Percentiles rank a stretch among this genome's conserved stretches.
phyloP scores from a whole-genome alignment of 2,329 filamentous ascomycete species.

The Pseudocercospora cruenta region DNA sequence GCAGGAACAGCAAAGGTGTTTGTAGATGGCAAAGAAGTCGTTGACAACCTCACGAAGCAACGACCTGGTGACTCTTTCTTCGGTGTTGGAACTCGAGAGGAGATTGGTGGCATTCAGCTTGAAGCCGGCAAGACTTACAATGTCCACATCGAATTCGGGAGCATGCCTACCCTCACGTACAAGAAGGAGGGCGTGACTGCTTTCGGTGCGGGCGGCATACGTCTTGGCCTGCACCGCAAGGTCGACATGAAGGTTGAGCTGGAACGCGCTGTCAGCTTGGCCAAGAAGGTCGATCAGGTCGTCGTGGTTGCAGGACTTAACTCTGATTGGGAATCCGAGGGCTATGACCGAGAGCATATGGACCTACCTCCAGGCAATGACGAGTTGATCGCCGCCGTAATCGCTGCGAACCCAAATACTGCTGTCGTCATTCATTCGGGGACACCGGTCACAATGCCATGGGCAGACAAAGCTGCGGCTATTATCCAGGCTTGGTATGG shows the following conservation, averaged over 20 bases:
- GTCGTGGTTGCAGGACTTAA: slow-evolving; percentile 79
- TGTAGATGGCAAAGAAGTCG: slow-evolving; percentile 64
- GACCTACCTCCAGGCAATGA: slow-evolving; percentile 65
- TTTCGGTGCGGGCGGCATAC: slow-evolving; percentile 65
- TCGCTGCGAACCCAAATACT: slow-evolving; percentile 68
- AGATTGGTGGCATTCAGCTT: slow-evolving; percentile 61
- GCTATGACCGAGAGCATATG: slow-evolving; percentile 65
- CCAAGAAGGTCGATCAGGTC: slow-evolving; percentile 73
- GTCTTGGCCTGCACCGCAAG: slow-evolving; percentile 62
- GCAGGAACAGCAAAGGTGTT: slow-evolving; percentile 68
- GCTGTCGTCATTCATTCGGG: slow-evolving; percentile 78
- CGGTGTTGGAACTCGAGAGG: slow-evolving; percentile 65
- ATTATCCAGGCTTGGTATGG: slow-evolving; percentile 81
- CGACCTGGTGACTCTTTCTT: slow-evolving; percentile 67
- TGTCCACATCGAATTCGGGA: slow-evolving; percentile 63
- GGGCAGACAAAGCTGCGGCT: slow-evolving; percentile 65
- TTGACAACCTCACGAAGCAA: slow-evolving; percentile 66
- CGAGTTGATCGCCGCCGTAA: slow-evolving; percentile 66
- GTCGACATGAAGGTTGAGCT: slow-evolving; percentile 67
- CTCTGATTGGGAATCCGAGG: slow-evolving; percentile 76
- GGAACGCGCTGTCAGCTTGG: slow-evolving; percentile 67
- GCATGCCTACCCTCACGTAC: slow-evolving; percentile 69
- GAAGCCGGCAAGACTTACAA: slow-evolving; percentile 63
- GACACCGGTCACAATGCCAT: slow-evolving; percentile 73
- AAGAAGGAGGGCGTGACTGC: slow-evolving; percentile 61